Evolutionary conservation across 768 basidiomycete species (phyloP), one percentile per base, ranked within the genome.

Genomic region (Russula compacta): DNA sequence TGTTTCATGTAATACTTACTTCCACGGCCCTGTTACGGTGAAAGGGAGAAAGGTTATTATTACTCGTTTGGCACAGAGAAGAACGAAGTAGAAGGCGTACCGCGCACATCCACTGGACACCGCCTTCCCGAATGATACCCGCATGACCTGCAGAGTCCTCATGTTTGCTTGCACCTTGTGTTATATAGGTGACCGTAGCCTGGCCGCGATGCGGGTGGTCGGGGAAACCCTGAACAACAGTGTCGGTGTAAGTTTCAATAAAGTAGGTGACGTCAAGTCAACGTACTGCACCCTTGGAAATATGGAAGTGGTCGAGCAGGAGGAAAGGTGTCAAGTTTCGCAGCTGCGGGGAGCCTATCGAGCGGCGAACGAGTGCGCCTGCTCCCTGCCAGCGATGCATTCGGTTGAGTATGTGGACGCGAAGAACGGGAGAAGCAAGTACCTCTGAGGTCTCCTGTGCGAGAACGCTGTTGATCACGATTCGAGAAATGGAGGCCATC

Each of bases 21-120:
- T 51, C 89, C 89, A 68, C 77, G 76, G 39, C 81, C 81, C 78
- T 76, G 47, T 8, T 0, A 43, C 24, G 47, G 29, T n/a, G 36
- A 61, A 54, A 58, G 44, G n/a, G 1, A 32, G 50, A 36, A 3
- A 21, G 49, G 60, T 67, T 46, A 61, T 60, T 42, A 42, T 14
- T 6, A 29, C 7, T 14, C 36, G 29, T 21, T 29, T 12, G 12
- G 8, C 15, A 21, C 8, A 42, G 7, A 29, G 19, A n/a, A 48
- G 39, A 60, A 11, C 50, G 1, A 19, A 14, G 29, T 19, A 21
- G 55, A 55, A 53, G 38, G 72, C 82, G 74, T 59, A 86, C 87
- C 14, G 88, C 88, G 71, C 81, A 85, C 94, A 95, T 95, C 92
- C 94, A 97, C 69, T 98, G 95, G 2, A 97, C 86, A 52, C 93